Percentiles rank a stretch among this genome's conserved stretches.
Evolutionary conservation across 2,329 filamentous ascomycete species (phyloP).

Genomic region (Acarospora socialis): DNA sequence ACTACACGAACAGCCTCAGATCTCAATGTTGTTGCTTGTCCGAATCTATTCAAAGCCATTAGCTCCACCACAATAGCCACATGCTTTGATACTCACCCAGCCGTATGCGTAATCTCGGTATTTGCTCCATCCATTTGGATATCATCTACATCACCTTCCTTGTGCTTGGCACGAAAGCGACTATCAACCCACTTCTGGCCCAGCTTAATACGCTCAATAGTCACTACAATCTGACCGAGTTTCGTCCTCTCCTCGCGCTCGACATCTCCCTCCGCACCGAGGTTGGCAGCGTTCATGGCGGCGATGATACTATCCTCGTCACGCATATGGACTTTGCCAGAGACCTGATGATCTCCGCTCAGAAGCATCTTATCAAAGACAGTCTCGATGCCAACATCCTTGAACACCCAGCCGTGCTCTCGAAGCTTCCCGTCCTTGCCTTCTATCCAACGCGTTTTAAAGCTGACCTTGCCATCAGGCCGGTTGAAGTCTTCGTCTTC

Average conservation of each 20-base stretch:
- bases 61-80: too few relatives aligned
- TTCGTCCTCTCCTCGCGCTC: slow-evolving; percentile 1
- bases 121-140: slow-evolving; percentile 24
- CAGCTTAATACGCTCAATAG: slow-evolving; percentile 9
- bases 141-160: slow-evolving; percentile 19
- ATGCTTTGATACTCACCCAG: slow-evolving; percentile 5
- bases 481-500: slow-evolving; percentile 7
- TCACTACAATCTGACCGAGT: slow-evolving; percentile 13
- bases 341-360: slow-evolving; percentile 1
- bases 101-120: slow-evolving; percentile 13
- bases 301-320: slow-evolving; percentile 11
- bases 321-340: neutral
- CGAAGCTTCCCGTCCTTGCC: slow-evolving; percentile 29
- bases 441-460: slow-evolving; percentile 10
- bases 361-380: slow-evolving; percentile 13
- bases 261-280: slow-evolving; percentile 1
- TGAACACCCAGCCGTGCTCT: slow-evolving; percentile 25
- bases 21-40: too few relatives aligned
- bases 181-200: slow-evolving; percentile 6
- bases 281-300: slow-evolving; percentile 8
- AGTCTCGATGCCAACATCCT: slow-evolving; percentile 14
- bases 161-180: slow-evolving; percentile 14
- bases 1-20: slow-evolving; percentile 1
- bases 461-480: slow-evolving; percentile 7
- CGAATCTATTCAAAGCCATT: too few relatives aligned